Percentiles rank a stretch among this genome's conserved stretches.
Conservation (phyloP, 2,329 filamentous ascomycete species). For the Hypoxylon sp. region DNA sequence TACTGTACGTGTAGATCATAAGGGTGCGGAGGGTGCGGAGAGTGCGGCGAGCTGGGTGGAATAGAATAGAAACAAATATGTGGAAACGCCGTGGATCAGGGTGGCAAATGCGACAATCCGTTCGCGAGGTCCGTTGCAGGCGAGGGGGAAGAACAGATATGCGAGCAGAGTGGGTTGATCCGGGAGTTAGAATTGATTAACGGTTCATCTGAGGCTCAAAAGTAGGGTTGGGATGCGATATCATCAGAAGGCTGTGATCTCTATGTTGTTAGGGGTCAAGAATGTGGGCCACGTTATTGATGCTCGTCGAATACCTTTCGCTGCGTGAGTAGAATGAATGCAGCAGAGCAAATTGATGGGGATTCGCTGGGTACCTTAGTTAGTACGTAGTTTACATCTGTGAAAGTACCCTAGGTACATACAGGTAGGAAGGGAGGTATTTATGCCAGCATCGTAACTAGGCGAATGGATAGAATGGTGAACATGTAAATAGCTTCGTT, state of each 20-base stretch:
- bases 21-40: background rate
- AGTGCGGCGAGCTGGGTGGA: background rate
- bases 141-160: background rate
- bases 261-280: background rate
- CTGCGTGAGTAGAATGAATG: background rate
- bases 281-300: background rate
- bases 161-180: constrained; percentile 12
- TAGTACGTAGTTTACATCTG: too few relatives aligned
- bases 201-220: constrained; percentile 19
- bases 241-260: background rate
- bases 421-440: background rate
- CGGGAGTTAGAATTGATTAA: constrained; percentile 18
- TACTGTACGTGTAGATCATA: background rate
- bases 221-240: constrained; percentile 13
- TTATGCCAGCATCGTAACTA: background rate
- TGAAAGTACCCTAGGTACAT: background rate
- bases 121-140: constrained; percentile 1
- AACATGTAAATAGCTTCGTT: constrained; percentile 14
- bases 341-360: background rate
- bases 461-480: background rate
- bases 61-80: constrained; percentile 1
- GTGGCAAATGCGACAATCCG: constrained; percentile 25
- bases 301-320: background rate
- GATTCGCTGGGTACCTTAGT: too few relatives aligned
- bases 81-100: constrained; percentile 21